Base-by-base conservation (phyloP, 106 monocot genomes). In the Dendrobium catenatum region DNA sequence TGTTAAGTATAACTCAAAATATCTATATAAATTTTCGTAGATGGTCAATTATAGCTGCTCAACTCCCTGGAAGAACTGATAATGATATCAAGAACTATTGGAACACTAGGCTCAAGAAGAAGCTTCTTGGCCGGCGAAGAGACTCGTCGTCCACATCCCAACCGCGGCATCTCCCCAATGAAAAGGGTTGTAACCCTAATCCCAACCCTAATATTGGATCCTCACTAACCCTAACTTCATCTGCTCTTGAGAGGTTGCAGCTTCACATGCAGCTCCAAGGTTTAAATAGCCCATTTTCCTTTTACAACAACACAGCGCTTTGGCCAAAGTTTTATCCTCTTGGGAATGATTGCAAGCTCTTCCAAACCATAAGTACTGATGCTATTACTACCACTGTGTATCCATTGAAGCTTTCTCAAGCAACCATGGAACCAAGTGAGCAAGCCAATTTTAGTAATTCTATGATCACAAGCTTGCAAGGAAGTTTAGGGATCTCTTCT, bases 191-290 rank as follows among this genome's bases (percentile, higher is more conserved):
- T n/a, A 48, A 48, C 22, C 42, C 44, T 13, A 48, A 46, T 2
- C 76, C 26, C 24, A 74, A 74, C 42, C 42, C 41, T 41, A 76
- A 22, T 49, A 37, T 37, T 37, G 51, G 51, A 43, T 20, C 77
- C 17, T 61, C 61, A 42, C 6, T 19, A 19, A 47, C 64, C 59
- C 61, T 88, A 47, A 86, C 85, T n/a, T 31, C 89, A 17, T 79
- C 92, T 5, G 89, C 89, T 1, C 29, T 88, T 5, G 92, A 88
- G 43, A 89, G 89, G 77, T 73, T 90, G 83, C 92, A 89, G 44
- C 89, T 92, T 42, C 87, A 89, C 68, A 83, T 88, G 86, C 82
- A 86, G 33, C 85, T 90, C 40, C 85, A 85, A 20, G 83, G 83
- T 42, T 76, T 83, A 10, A 22, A 67, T 15, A 70, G 42, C 47